Base-by-base conservation (phyloP, 257 asterid species). In the Nicotiana noctiflora region DNA sequence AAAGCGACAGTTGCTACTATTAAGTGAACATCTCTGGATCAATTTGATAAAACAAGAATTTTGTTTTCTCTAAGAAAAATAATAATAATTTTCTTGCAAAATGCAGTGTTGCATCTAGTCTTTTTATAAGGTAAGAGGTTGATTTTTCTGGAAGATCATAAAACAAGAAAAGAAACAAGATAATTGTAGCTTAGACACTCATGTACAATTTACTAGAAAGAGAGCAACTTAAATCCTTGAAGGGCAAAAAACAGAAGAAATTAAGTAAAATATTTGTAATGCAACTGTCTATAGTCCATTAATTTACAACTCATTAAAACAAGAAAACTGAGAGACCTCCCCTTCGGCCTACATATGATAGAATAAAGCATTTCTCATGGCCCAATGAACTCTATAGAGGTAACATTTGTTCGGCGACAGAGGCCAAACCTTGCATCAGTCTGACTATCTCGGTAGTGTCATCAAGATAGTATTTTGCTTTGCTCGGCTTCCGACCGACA, bases 381-480 rank as follows among this genome's bases (percentile, higher is more conserved):
- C 17, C 55, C 12, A 51, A 10, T 51, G 18, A 51, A 51, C 55
- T 51, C 55, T 51, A 51, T 10, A 51, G 55, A 51, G 83, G 82
- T 76, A 72, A 19, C 88, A 87, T 88, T 80, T 88, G 97, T 68
- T 88, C 92, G 0, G 96, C 93, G 64, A 93, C 97, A 3, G 92
- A 90, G 68, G 97, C 96, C 85, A 93, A 79, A 4, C 96, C 98
- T 80, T 88, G 90, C 93, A 93, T 91, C 61, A 92, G 74, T 44
- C 98, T 81, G 0, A 87, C 93, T n/a, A 93, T 92, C 77, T 93
- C 98, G 8, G 87, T 88, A 2, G 96, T 91, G 65, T 93, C 98
- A 31, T 93, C 98, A 0, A 93, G 96, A 86, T 93, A 93, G 80
- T 93, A 93, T 53, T 93, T 93, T 0, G 98, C 98, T 89, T 93